These are phyloP conservation scores for Cryptosporidium meleagridis DNA, from an alignment of 169 alveolate genomes.

Conservation along the genomic window DNA sequence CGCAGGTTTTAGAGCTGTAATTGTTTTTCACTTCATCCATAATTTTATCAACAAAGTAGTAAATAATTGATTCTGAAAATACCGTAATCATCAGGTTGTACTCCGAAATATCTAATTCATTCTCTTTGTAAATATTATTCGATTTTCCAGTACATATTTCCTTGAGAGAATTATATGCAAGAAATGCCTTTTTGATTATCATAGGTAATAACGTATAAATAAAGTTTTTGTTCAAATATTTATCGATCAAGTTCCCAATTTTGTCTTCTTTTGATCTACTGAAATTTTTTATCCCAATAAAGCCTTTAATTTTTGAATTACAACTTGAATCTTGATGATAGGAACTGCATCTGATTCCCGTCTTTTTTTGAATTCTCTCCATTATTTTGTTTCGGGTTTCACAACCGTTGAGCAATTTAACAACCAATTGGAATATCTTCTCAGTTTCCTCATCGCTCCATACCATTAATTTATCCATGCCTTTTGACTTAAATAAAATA, in stretches of 20 bases:
- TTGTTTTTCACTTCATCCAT: slow-evolving; percentile 10
- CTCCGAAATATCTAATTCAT: background rate
- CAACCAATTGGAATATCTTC: slow-evolving; percentile 1
- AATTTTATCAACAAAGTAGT: background rate
- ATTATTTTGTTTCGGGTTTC: slow-evolving; percentile 9
- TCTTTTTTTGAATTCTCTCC: slow-evolving; percentile 24
- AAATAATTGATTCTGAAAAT: slow-evolving; percentile 46
- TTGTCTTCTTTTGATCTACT: slow-evolving; percentile 1
- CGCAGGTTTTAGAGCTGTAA: background rate
- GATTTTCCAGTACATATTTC: background rate
- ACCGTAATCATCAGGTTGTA: slow-evolving; percentile 19
- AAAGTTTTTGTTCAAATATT: background rate
- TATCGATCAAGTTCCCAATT: slow-evolving; percentile 36
- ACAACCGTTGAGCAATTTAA: slow-evolving; percentile 14
- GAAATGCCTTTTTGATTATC: slow-evolving; percentile 14
- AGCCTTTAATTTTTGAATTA: background rate
- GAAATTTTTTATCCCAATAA: slow-evolving; percentile 12
- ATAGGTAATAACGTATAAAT: slow-evolving; percentile 21
- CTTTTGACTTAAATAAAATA: background rate
- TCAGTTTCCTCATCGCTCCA: slow-evolving; percentile 39
- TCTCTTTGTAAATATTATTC: background rate
- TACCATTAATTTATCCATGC: background rate
- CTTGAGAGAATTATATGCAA: slow-evolving; percentile 20
- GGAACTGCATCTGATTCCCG: background rate
- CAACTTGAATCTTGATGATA: background rate